Percentiles rank a stretch among this genome's conserved stretches.
Conservation (phyloP, 345 rosid species). For the Turritis glabra region DNA sequence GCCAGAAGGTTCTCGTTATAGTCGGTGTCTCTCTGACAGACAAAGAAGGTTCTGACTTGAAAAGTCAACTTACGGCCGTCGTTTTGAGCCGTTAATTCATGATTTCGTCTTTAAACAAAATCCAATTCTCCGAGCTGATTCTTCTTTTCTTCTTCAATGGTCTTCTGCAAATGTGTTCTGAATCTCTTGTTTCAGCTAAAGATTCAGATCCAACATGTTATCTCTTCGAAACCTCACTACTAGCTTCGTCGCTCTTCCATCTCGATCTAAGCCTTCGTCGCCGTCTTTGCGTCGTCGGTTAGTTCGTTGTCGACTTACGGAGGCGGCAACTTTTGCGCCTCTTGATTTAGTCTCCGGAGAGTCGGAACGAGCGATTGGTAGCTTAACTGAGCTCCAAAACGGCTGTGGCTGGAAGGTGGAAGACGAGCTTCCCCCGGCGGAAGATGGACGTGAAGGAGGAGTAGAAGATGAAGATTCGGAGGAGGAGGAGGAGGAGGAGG, state of each 20-base stretch:
- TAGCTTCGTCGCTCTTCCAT: slow-evolving; percentile 40
- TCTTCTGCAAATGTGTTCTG: slow-evolving; percentile 31
- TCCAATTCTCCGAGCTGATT: neutral
- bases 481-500: slow-evolving; percentile 47
- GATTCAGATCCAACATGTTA: slow-evolving; percentile 40
- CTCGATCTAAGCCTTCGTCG: neutral
- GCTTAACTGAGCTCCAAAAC: slow-evolving; percentile 29
- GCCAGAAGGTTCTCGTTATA: too few relatives aligned
- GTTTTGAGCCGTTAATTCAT: slow-evolving; percentile 46
- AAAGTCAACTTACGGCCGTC: slow-evolving; percentile 19
- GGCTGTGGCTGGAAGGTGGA: slow-evolving; percentile 18
- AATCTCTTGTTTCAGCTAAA: slow-evolving; percentile 9
- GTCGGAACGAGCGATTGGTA: slow-evolving; percentile 9
- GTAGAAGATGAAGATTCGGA: slow-evolving; percentile 36
- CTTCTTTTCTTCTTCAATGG: slow-evolving; percentile 30
- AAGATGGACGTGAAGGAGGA: slow-evolving; percentile 25
- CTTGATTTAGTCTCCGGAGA: slow-evolving; percentile 27
- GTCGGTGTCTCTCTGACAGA: too few relatives aligned
- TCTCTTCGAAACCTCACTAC: slow-evolving; percentile 46
- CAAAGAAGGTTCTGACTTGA: neutral
- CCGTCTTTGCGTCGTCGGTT: slow-evolving; percentile 18
- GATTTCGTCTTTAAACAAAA: slow-evolving; percentile 37
- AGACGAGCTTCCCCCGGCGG: slow-evolving; percentile 8
- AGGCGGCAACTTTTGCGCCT: slow-evolving; percentile 25
- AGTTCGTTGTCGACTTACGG: slow-evolving; percentile 30